phyloP scores from a whole-genome alignment of 495 filamentous ascomycete genomes.

The Hapsidospora chrysogenum region DNA sequence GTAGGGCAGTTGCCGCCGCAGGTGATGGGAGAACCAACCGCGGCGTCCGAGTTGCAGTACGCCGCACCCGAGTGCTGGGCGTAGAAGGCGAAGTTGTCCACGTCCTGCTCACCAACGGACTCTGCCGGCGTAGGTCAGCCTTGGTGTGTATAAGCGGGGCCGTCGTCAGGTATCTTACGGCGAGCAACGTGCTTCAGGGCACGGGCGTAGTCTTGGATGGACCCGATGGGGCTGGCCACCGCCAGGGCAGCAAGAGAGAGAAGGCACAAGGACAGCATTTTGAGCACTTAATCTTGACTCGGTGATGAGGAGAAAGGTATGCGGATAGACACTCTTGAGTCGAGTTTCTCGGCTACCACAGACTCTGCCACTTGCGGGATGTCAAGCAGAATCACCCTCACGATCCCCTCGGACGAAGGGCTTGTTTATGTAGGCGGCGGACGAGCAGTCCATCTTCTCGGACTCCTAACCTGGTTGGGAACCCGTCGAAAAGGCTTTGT shows the following conservation, averaged over 20 bases:
- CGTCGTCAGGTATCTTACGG: not conserved
- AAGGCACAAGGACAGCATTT: constrained; percentile 5
- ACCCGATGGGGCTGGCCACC: not conserved
- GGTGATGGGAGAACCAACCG: constrained; percentile 30
- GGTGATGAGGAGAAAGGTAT: too few relatives aligned
- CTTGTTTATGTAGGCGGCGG: too few relatives aligned
- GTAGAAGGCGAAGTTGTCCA: constrained; percentile 41
- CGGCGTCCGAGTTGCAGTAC: constrained; percentile 44
- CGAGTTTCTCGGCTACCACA: too few relatives aligned
- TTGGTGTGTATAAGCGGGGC: not conserved
- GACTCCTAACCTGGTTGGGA: too few relatives aligned
- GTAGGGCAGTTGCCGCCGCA: constrained; percentile 40
- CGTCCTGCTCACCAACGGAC: constrained; percentile 10
- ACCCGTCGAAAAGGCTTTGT: too few relatives aligned
- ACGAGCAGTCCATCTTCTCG: too few relatives aligned
- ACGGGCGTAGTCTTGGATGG: not conserved
- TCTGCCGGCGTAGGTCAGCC: too few relatives aligned
- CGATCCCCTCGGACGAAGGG: too few relatives aligned
- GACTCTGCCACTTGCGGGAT: too few relatives aligned
- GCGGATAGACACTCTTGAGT: too few relatives aligned
- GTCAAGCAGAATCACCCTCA: too few relatives aligned
- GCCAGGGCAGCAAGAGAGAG: constrained; percentile 1
- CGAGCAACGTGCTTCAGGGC: not conserved
- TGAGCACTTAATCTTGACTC: too few relatives aligned
- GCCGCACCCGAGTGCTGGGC: constrained; percentile 54